Evolutionary conservation across 2,329 filamentous ascomycete species (phyloP), one percentile per base, ranked within the genome.

Genomic region (Sclerotinia minor): DNA sequence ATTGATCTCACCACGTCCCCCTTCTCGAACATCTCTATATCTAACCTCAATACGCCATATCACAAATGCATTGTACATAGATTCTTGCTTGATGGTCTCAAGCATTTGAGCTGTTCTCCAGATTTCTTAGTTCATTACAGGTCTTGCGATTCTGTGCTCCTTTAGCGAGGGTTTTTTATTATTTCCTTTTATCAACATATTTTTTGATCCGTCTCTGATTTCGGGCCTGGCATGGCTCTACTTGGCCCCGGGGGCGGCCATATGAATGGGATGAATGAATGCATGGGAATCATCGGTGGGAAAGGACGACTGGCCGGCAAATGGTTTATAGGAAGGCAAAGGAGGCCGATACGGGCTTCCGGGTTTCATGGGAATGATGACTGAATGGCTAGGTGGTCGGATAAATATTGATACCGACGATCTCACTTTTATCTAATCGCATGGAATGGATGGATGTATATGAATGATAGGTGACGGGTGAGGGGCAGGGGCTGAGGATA

Each of bases 1-100:
- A 38, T 7, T n/a, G 45, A 26, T 13, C 32, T 19, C 24, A 26
- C n/a, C 15, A 38, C n/a, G 41, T 17, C 15, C 44, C 29, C 32
- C 11, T 35, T 19, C n/a, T 50, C n/a, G 8, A 17, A 6, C 44
- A 21, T 35, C 26, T 24, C 29, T n/a, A 35, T 61, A 61, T 17
- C 45, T 38, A 50, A 61, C 35, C 17, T 38, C 45, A n/a, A 50
- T 11, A 49, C 45, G 24, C 50, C 29, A 50, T 38, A 63, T 50
- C 29, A 24, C 45, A 57, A 13, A 50, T 21, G n/a, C 45, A 26
- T 63, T 63, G 59, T 63, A 63, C 45, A 63, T 63, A 50, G 15
- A 49, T 8, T 19, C 59, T 50, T 24, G 45, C 45, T 50, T 17
- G n/a, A 52, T 50, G 15, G 24, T 38, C 32, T 61, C 47, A 19